phyloP scores from a whole-genome alignment of 305 asterid genomes.

The Nicotiana rustica region DNA sequence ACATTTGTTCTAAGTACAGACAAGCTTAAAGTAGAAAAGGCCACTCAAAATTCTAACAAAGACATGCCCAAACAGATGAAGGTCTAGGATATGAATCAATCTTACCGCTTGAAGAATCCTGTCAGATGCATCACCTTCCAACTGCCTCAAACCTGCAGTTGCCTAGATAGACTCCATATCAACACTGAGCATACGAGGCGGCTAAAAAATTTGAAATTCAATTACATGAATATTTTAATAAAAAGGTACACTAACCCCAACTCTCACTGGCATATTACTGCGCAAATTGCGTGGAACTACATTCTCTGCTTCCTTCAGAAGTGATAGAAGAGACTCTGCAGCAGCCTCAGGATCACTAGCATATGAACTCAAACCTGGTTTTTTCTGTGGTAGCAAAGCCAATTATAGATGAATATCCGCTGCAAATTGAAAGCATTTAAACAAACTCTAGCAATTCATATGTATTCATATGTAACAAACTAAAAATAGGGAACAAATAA shows the following conservation, averaged over 20 bases:
- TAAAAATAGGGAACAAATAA: not conserved
- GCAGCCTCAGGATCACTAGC: conserved; percentile 62
- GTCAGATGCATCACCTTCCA: conserved; percentile 64
- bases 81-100: conserved; percentile 4
- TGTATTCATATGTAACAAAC: not conserved
- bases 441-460: not conserved
- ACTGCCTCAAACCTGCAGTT: conserved; percentile 75
- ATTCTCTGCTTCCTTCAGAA: conserved; percentile 58
- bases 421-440: conserved; percentile 9
- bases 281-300: conserved; percentile 58
- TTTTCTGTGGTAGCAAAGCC: conserved; percentile 42
- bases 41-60: not conserved
- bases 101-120: conserved; percentile 71
- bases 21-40: not conserved
- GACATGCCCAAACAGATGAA: conserved; percentile 27
- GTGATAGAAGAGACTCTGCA: conserved; percentile 56
- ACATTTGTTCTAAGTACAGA: not conserved
- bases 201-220: conserved; percentile 8
- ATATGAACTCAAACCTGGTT: conserved; percentile 75
- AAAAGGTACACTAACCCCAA: conserved; percentile 61
- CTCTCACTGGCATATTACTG: conserved; percentile 60
- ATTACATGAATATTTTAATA: not conserved
- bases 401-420: conserved; percentile 8
- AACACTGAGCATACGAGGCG: not conserved
- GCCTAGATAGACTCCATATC: conserved; percentile 52